Conservation (phyloP, 306 rosid genomes). For the Corylus avellana region DNA sequence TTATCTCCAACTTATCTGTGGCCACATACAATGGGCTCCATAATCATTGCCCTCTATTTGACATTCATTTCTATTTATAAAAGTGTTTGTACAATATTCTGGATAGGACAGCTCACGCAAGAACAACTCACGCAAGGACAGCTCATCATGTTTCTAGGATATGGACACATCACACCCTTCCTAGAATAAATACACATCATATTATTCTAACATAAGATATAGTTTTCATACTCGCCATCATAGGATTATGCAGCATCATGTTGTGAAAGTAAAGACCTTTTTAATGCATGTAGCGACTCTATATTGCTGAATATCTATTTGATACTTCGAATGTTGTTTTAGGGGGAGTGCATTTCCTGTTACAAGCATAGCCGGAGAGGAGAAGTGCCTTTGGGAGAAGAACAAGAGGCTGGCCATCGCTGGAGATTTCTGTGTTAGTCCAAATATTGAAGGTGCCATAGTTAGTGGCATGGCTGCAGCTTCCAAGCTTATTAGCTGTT, state of each 20-base stretch:
- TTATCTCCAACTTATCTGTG: not conserved
- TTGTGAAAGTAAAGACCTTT: not conserved
- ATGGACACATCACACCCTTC: too few relatives aligned
- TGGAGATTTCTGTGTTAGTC: constrained; percentile 92
- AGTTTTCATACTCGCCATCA: not conserved
- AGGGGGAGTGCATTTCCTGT: constrained; percentile 96
- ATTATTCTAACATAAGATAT: not conserved
- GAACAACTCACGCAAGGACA: too few relatives aligned
- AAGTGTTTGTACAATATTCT: too few relatives aligned
- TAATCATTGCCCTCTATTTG: too few relatives aligned
- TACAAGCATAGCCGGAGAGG: constrained; percentile 63
- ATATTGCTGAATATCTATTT: not conserved
- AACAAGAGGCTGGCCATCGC: constrained; percentile 72
- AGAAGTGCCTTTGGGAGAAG: constrained; percentile 81
- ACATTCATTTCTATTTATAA: too few relatives aligned
- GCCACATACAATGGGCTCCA: not conserved
- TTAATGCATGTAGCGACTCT: not conserved
- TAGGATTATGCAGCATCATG: not conserved
- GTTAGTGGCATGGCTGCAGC: constrained; percentile 89
- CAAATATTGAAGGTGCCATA: constrained; percentile 87
- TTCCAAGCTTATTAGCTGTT: constrained; percentile 52
- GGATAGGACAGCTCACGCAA: too few relatives aligned
- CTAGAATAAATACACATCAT: too few relatives aligned
- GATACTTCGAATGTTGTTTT: constrained; percentile 18
- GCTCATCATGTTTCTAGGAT: too few relatives aligned